phyloP scores from a whole-genome alignment of 495 filamentous ascomycete species.

The Acidiella bohemica region DNA sequence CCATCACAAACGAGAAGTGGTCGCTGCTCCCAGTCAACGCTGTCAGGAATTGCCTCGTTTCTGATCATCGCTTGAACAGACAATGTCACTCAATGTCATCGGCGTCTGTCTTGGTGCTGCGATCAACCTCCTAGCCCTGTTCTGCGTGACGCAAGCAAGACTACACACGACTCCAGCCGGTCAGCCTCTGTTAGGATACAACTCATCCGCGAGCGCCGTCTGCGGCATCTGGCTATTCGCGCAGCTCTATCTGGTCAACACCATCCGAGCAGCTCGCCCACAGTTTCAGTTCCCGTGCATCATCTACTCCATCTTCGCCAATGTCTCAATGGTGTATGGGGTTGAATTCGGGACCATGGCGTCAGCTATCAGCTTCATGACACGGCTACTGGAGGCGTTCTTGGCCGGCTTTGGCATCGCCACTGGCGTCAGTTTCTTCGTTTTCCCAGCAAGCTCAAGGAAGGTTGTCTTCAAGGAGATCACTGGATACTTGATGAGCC shows the following conservation, averaged over 20 bases:
- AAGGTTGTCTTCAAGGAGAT: conserved; percentile 47
- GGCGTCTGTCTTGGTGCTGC: conserved; percentile 47
- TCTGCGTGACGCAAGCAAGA: conserved; percentile 53
- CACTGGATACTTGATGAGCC: conserved; percentile 40
- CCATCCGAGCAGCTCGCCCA: conserved; percentile 52
- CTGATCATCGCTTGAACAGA: no score
- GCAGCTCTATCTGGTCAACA: conserved; percentile 59
- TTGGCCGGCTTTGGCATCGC: conserved; percentile 54
- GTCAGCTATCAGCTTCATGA: conserved; percentile 36
- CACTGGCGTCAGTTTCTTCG: conserved; percentile 47
- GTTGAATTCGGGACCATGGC: conserved; percentile 42
- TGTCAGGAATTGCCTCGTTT: no score
- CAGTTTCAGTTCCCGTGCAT: conserved; percentile 61
- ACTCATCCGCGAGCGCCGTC: conserved; percentile 62
- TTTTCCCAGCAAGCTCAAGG: conserved; percentile 55
- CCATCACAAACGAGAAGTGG: no score
- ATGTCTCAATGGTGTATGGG: conserved; percentile 22
- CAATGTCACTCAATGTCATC: conserved; percentile 49
- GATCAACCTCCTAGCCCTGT: conserved; percentile 50
- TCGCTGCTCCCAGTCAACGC: no score
- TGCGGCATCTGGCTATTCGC: conserved; percentile 67
- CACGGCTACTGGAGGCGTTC: conserved; percentile 43
- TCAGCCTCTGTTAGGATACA: conserved; percentile 38
- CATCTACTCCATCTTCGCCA: conserved; percentile 58
- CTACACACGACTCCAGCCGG: conserved; percentile 40